phyloP scores from a whole-genome alignment of 169 alveolate genomes.

The Babesia ovata region DNA sequence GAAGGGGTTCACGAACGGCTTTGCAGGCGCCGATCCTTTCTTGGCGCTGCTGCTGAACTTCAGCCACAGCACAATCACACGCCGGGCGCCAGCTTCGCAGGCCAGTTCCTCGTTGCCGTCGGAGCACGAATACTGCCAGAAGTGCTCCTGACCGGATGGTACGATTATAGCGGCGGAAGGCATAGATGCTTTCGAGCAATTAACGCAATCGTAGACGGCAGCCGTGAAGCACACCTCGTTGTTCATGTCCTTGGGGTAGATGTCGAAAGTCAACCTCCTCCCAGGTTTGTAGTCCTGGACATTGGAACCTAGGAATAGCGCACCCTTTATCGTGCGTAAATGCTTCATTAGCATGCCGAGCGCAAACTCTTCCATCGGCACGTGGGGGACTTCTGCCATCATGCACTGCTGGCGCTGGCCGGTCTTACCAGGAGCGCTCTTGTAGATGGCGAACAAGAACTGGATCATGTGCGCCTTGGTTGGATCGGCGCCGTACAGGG shows the following conservation, averaged over 20 bases:
- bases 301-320: slow-evolving; percentile 49
- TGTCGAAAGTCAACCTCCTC: slow-evolving; percentile 50
- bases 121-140: slow-evolving; percentile 48
- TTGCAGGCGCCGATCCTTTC: neutral
- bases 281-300: slow-evolving; percentile 42
- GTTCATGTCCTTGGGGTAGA: slow-evolving; percentile 40
- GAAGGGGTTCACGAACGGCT: slow-evolving; percentile 46
- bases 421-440: neutral
- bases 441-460: slow-evolving; percentile 54
- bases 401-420: slow-evolving; percentile 39
- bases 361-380: slow-evolving; percentile 48
- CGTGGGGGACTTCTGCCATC: slow-evolving; percentile 43
- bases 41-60: slow-evolving; percentile 25
- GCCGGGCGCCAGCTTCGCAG: slow-evolving; percentile 30
- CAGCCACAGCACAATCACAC: slow-evolving; percentile 51
- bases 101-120: slow-evolving; percentile 63
- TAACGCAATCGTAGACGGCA: slow-evolving; percentile 42
- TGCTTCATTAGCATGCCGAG: slow-evolving; percentile 27
- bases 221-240: slow-evolving; percentile 54
- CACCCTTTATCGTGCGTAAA: slow-evolving; percentile 33
- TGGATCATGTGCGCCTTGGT: slow-evolving; percentile 60
- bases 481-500: slow-evolving; percentile 40
- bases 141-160: slow-evolving; percentile 61
- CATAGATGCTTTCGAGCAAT: neutral
- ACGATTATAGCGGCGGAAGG: slow-evolving; percentile 44